Evolutionary conservation across 148 eudicot species (phyloP), one percentile per base, ranked within the genome.

Genomic region (Cornus suecica): DNA sequence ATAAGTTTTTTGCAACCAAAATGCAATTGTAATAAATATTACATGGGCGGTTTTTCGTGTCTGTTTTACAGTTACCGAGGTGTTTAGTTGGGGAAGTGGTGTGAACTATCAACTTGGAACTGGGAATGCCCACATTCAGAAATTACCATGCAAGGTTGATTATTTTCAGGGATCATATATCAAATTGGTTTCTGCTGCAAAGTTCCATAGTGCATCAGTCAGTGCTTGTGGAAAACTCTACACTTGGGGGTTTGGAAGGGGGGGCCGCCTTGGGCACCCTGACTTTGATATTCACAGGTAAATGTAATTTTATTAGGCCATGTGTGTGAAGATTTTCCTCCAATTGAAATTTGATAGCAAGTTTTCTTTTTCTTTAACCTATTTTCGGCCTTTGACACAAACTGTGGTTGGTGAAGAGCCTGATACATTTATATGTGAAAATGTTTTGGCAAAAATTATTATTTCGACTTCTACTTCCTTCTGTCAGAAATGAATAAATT

Each of bases 31-130:
- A 7, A 14, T 37, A 42, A 28, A 70, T 5, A 23, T 48, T 9
- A 61, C 8, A 27, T n/a, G 22, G 20, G 32, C 56, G 29, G 27
- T 22, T 31, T 48, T 14, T 54, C 67, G 23, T 65, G 28, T 65
- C 27, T 75, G 45, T 73, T 77, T 67, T 91, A 98, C 87, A 61
- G 87, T 88, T 56, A 93, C 99, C 3, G 99, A 96, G 82, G 88
- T 96, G 70, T 96, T 86, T 77, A 96, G 99, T 85, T 96, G 98
- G 98, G 99, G 99, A 80, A 96, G 99, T 82, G 99, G 99, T 84
- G 93, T 93, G 41, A 96, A 96, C 83, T 96, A 93, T 84, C 99
- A 96, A 84, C 97, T 96, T 70, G 99, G 99, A 75, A 96, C 99
- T 69, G 99, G 99, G 78, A 96, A 96, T 82, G 94, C 93, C 8